Conservation (phyloP, 1,284 basidiomycete genomes). For the Leccinum discolor region DNA sequence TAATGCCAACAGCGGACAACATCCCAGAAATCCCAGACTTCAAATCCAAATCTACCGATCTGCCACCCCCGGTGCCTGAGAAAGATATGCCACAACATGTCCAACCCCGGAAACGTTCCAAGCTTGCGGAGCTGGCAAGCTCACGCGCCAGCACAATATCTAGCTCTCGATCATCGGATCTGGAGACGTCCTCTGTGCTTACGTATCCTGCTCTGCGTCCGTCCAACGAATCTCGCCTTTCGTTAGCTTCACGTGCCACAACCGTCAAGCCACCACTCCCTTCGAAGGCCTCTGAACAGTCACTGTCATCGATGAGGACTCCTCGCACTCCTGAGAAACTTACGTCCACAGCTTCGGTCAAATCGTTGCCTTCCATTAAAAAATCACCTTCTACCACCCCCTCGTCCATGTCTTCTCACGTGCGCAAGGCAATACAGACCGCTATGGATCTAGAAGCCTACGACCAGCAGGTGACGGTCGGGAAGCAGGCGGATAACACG, state of each 20-base stretch:
- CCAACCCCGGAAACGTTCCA: slow-evolving; percentile 48
- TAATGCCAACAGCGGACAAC: slow-evolving; percentile 45
- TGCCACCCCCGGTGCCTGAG: slow-evolving; percentile 24
- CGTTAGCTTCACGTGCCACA: slow-evolving; percentile 30
- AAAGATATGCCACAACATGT: slow-evolving; percentile 22
- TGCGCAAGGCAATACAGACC: slow-evolving; percentile 61
- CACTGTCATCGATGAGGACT: slow-evolving; percentile 8
- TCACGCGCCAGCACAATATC: slow-evolving; percentile 51
- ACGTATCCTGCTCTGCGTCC: slow-evolving; percentile 71
- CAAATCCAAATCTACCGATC: slow-evolving; percentile 45
- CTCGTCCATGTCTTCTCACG: slow-evolving; percentile 56
- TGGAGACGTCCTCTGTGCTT: slow-evolving; percentile 54
- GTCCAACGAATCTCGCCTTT: slow-evolving; percentile 52
- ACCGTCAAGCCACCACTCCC: slow-evolving; percentile 9
- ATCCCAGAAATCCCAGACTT: slow-evolving; percentile 61
- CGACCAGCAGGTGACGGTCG: slow-evolving; percentile 15
- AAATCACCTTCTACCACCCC: slow-evolving; percentile 29
- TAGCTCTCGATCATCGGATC: slow-evolving; percentile 39
- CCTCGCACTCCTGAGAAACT: slow-evolving; percentile 18
- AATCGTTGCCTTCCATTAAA: slow-evolving; percentile 22
- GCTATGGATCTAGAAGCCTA: slow-evolving; percentile 48
- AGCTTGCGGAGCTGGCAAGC: slow-evolving; percentile 62
- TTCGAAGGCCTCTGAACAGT: slow-evolving; percentile 22
- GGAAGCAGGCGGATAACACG: slow-evolving; percentile 10
- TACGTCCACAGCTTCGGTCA: slow-evolving; percentile 17